phyloP scores from a whole-genome alignment of 2,329 filamentous ascomycete species.

The Aaosphaeria arxii region DNA sequence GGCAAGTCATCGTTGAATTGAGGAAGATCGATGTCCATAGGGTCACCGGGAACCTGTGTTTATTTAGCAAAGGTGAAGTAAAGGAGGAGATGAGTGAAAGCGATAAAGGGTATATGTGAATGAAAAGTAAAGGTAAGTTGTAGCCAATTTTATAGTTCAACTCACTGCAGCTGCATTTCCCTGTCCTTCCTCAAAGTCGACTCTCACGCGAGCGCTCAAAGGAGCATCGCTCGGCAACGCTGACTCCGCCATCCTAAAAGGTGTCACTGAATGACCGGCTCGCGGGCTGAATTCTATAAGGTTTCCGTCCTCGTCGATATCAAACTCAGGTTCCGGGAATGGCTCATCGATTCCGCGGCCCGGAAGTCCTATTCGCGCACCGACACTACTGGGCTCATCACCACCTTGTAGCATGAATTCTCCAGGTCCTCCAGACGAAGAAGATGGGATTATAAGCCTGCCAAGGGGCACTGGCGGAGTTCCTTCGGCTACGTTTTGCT shows the following conservation, averaged over 20 bases:
- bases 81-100: constrained; percentile 1
- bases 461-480: constrained; percentile 17
- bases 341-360: constrained; percentile 43
- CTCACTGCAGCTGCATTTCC: constrained; percentile 35
- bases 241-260: constrained; percentile 7
- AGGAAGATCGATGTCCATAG: constrained; percentile 30
- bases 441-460: constrained; percentile 48
- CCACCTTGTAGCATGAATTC: constrained; percentile 43
- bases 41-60: constrained; percentile 16
- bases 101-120: neutral
- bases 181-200: constrained; percentile 42
- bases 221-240: constrained; percentile 27
- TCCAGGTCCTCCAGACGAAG: constrained; percentile 41
- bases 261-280: constrained; percentile 10
- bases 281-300: constrained; percentile 46
- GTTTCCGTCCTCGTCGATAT: constrained; percentile 61
- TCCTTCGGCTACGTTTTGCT: constrained; percentile 17
- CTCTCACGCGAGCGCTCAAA: constrained; percentile 39
- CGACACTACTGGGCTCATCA: constrained; percentile 37
- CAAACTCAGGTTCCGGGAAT: constrained; percentile 51
- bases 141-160: constrained; percentile 6
- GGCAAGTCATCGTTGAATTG: constrained; percentile 33
- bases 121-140: neutral
- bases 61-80: neutral
- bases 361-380: constrained; percentile 17